Evolutionary conservation across 495 filamentous ascomycete genomes (phyloP).

Genomic region (Talaromyces nanjingensis): DNA sequence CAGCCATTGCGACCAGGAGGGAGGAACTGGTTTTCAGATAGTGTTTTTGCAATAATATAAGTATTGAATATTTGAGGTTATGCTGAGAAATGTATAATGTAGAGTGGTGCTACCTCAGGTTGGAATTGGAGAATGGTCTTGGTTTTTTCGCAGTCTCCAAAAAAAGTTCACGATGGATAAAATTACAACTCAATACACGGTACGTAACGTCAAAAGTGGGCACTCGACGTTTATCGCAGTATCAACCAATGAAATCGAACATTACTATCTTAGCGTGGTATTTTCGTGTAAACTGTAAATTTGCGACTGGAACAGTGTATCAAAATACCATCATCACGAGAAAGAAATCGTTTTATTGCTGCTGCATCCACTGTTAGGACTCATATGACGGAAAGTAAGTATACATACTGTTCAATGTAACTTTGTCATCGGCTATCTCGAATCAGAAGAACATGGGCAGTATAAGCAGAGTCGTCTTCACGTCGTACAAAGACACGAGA

Average conservation of each 20-base stretch:
- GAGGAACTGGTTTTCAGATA: neutral
- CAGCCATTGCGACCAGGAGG: conserved; percentile 60
- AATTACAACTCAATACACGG: neutral
- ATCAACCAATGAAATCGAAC: neutral
- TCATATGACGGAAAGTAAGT: neutral
- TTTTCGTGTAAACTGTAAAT: neutral
- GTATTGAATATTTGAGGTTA: neutral
- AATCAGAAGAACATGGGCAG: no score
- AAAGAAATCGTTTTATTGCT: neutral
- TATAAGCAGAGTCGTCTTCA: no score
- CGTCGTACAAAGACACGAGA: no score
- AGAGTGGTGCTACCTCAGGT: neutral
- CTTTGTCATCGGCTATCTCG: no score
- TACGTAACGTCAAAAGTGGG: neutral
- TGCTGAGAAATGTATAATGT: neutral
- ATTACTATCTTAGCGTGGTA: neutral
- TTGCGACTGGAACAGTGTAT: neutral
- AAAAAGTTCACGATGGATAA: neutral
- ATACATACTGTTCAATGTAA: neutral
- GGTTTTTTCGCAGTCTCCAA: neutral
- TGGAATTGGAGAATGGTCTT: neutral
- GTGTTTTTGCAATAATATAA: neutral
- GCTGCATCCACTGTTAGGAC: neutral
- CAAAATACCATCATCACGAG: neutral
- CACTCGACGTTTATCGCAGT: neutral